Evolutionary conservation across 2,329 filamentous ascomycete species (phyloP), one percentile per base, ranked within the genome.

Genomic region (Penicillium sp.): DNA sequence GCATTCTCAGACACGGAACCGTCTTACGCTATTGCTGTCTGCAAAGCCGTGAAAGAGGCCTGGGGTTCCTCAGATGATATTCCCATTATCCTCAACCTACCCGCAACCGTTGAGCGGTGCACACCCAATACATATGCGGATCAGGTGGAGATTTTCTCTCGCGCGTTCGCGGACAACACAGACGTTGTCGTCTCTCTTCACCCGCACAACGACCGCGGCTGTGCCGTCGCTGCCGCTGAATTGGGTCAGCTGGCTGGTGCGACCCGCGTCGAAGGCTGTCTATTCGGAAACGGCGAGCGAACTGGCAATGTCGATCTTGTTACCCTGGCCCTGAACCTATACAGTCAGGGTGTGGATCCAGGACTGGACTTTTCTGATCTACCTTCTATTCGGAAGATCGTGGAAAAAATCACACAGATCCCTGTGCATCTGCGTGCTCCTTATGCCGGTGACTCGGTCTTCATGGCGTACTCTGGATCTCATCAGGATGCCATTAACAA

Each of bases 121-220:
- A 97, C 95, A 1, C 93, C 93, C 31, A 99, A 99, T 72, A 85
- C 97, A 48, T 99, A 95, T 73, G 95, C 95, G 50, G 95, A 99
- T 71, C 90, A 96, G 78, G 90, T 99, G 60, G 95, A 99, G 74
- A 96, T 91, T 78, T 99, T 99, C 77, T 96, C 91, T 79, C 85
- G 82, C 52, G 83, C 93, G 72, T 92, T 98, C 71, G 83, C 84
- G 0, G 90, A 96, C 75, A 83, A 92, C 52, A 88, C 96, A 68
- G 95, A 92, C 78, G 84, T 96, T 49, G 90, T 88, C 67, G 89
- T 98, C 8, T 96, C 90, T 59, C 83, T 98, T 52, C 95, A 98
- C 74, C 90, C 91, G 9, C 93, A 99, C 78, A 98, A 98, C 71
- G 95, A 98, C 74, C 84, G 95, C 60, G 93, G 93, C 19, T 96